phyloP scores from a whole-genome alignment of 768 basidiomycete genomes.

The Pleurotus platypus region DNA sequence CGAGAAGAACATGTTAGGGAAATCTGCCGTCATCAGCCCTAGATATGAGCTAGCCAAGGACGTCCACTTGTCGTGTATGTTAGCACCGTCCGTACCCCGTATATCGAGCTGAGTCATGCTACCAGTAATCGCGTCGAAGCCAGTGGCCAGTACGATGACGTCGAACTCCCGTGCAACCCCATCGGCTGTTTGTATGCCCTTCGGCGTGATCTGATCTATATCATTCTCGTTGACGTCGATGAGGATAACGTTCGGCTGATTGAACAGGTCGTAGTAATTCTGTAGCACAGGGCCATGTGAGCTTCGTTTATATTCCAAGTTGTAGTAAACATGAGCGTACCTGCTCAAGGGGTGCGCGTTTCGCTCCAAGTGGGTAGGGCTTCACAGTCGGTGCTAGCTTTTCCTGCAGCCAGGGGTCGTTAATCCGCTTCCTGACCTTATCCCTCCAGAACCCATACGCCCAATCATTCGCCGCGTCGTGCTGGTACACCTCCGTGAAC shows the following conservation, averaged over 20 bases:
- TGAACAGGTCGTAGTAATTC: slow-evolving; percentile 9
- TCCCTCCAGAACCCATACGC: slow-evolving; percentile 21
- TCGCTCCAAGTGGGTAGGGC: slow-evolving; percentile 20
- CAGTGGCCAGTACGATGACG: slow-evolving; percentile 13
- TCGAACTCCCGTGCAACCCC: slow-evolving; percentile 12
- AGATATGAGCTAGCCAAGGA: slow-evolving; percentile 13
- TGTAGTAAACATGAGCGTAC: not conserved
- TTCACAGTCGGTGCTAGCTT: slow-evolving; percentile 19
- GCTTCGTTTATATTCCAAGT: too few relatives aligned
- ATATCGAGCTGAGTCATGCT: slow-evolving; percentile 13
- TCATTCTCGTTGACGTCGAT: slow-evolving; percentile 13
- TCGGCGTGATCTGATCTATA: slow-evolving; percentile 10
- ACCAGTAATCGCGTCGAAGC: slow-evolving; percentile 13
- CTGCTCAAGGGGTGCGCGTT: slow-evolving; percentile 18
- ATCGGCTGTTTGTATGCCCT: slow-evolving; percentile 11
- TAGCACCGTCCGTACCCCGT: slow-evolving; percentile 10
- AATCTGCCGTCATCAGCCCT: slow-evolving; percentile 10
- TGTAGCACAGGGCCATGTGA: not conserved
- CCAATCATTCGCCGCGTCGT: slow-evolving; percentile 16
- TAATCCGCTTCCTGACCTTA: slow-evolving; percentile 15
- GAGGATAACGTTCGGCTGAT: slow-evolving; percentile 12
- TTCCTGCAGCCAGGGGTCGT: slow-evolving; percentile 17
- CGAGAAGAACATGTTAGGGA: slow-evolving; percentile 16
- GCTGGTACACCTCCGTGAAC: slow-evolving; percentile 13
- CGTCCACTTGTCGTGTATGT: slow-evolving; percentile 14